Evolutionary conservation across 208 protist genomes (phyloP).

Genomic region (Leishmania lainsoni): DNA sequence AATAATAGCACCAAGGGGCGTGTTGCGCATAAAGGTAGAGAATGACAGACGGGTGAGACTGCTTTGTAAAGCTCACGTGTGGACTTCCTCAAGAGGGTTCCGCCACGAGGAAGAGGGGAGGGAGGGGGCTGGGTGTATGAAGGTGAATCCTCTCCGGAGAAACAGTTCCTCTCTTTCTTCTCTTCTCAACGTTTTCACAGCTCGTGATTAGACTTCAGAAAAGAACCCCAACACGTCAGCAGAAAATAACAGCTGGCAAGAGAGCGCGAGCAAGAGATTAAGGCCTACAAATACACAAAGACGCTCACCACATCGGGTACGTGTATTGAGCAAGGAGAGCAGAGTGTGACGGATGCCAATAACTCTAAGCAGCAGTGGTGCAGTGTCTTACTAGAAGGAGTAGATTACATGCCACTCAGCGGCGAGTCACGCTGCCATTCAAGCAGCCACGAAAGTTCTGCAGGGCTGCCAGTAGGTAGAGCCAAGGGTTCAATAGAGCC

Average conservation of each 20-base stretch:
- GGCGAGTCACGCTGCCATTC: not conserved
- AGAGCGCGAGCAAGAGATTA: not conserved
- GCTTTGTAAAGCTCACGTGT: not conserved
- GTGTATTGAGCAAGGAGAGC: not conserved
- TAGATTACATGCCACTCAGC: not conserved
- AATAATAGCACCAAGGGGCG: not conserved
- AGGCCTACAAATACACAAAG: not conserved
- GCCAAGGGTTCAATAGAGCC: not conserved
- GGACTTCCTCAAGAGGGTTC: no score
- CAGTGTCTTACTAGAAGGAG: not conserved
- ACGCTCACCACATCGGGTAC: not conserved
- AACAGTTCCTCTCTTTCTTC: not conserved
- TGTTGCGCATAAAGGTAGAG: not conserved
- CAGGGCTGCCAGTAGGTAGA: not conserved
- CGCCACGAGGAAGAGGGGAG: not conserved
- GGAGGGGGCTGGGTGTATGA: no score
- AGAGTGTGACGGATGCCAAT: not conserved
- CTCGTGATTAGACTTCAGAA: not conserved
- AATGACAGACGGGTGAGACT: not conserved
- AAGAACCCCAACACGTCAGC: not conserved
- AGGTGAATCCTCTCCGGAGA: not conserved
- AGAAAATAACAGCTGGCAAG: not conserved
- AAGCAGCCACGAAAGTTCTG: not conserved
- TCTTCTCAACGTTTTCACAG: not conserved
- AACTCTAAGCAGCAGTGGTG: not conserved